Evolutionary conservation across 2,329 filamentous ascomycete species (phyloP), one percentile per base, ranked within the genome.

Genomic region (Phialocephala sp.): DNA sequence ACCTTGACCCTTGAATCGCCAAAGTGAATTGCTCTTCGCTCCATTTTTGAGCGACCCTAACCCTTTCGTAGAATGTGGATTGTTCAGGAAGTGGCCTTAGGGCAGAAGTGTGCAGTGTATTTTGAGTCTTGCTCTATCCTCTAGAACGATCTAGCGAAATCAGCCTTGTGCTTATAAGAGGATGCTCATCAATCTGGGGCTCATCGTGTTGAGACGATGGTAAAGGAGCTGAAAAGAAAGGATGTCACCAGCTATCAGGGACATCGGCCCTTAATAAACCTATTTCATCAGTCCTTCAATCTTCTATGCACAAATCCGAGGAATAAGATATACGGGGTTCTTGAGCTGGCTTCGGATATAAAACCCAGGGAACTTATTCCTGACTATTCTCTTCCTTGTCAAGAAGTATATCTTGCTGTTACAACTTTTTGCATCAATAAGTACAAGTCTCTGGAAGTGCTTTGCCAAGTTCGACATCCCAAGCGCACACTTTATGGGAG

Each of bases 51-150:
- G 20, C 47, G 47, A 8, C 47, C 47, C 8, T 54, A 35, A n/a
- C n/a, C n/a, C 9, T 54, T 24, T 11, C 47, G 47, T 11, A 54
- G 47, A 24, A 54, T 54, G 47, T 54, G 47, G 47, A 43, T 43
- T 43, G 41, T 43, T 18, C 41, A 43, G 41, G 41, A 43, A 43
- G 41, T 43, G 18, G 41, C 41, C 41, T n/a, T 43, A 18, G 41
- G 41, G 18, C 8, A 43, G 15, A 43, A 9, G 15, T 43, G 9
- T 18, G 41, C 18, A 15, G 41, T 43, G 47, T 24, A 54, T 9
- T 54, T 22, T 5, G 27, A 15, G 47, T 35, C 47, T 24, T 24
- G 4, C 18, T 9, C 47, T 27, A 27, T 54, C 20, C 4, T 15
- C 9, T 35, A 8, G 47, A 24, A 54, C 9, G 27, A 35, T 8